phyloP scores from a whole-genome alignment of 1,284 basidiomycete species.

The Sanghuangporus weigelae region DNA sequence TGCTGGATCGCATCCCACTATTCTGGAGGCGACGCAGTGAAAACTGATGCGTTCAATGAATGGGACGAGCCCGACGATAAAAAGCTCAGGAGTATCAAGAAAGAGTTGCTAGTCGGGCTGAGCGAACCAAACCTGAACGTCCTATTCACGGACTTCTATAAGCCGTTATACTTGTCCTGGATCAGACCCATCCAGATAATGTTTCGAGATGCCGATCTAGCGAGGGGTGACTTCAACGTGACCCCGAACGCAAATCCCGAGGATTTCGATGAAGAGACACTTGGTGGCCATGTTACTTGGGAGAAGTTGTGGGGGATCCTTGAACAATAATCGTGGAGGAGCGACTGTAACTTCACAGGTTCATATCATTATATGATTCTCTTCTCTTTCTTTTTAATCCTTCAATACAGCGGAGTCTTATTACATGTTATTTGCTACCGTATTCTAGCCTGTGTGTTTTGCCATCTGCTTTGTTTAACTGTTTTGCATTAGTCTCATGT shows the following conservation, averaged over 20 bases:
- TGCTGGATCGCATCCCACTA: not conserved
- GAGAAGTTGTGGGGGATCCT: too few relatives aligned
- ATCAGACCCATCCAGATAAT: not conserved
- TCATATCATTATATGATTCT: not conserved
- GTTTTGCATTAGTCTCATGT: too few relatives aligned
- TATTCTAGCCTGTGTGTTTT: too few relatives aligned
- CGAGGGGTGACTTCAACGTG: not conserved
- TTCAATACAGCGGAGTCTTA: too few relatives aligned
- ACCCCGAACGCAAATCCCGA: not conserved
- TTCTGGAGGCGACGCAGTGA: not conserved
- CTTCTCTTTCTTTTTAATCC: too few relatives aligned
- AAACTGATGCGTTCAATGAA: not conserved
- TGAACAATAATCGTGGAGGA: not conserved
- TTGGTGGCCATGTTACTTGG: not conserved
- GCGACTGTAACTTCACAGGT: not conserved
- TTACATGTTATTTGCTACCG: too few relatives aligned
- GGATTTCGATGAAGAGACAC: not conserved
- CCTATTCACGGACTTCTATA: not conserved
- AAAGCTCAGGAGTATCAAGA: not conserved
- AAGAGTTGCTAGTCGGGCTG: not conserved
- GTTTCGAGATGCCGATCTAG: not conserved
- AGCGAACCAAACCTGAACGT: not conserved
- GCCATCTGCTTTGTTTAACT: too few relatives aligned
- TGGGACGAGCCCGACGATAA: not conserved
- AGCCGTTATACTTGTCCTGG: not conserved